These are phyloP conservation scores for Chytriomyces sp. DNA, from an alignment of 192 early-diverging fungal genomes.

Conservation along the genomic window DNA sequence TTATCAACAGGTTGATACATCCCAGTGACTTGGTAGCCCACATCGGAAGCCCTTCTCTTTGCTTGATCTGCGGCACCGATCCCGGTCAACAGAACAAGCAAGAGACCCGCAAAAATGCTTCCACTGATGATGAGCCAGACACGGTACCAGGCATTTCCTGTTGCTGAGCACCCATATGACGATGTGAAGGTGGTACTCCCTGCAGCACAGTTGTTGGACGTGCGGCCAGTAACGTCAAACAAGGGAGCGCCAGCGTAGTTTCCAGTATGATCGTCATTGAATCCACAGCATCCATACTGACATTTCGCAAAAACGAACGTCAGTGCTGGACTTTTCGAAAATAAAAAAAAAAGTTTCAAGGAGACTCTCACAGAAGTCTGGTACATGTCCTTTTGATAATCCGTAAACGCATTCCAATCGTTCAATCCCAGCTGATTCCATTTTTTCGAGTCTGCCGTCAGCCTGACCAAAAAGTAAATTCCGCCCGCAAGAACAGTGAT, in stretches of 20 bases:
- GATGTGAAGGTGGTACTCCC: background rate
- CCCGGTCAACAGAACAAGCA: slow-evolving; percentile 12
- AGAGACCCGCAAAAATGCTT: slow-evolving; percentile 4
- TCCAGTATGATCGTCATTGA: background rate
- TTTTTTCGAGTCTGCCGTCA: background rate
- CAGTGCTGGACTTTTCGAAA: too few species aligned
- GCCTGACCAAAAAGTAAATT: slow-evolving; percentile 16
- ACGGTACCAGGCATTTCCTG: slow-evolving; percentile 22
- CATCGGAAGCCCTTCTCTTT: slow-evolving; percentile 1
- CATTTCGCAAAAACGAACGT: background rate
- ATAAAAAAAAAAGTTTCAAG: background rate
- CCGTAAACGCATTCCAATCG: background rate
- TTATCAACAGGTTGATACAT: background rate
- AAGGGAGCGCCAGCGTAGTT: slow-evolving; percentile 11
- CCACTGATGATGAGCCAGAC: slow-evolving; percentile 3
- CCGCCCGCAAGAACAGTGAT: slow-evolving; percentile 1
- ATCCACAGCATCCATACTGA: slow-evolving; percentile 26
- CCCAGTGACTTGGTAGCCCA: slow-evolving; percentile 23
- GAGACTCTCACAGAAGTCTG: slow-evolving; percentile 10
- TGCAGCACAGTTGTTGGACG: background rate
- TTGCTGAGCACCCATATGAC: background rate
- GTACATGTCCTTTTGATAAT: slow-evolving; percentile 23
- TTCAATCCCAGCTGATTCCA: background rate
- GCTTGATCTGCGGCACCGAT: slow-evolving; percentile 25
- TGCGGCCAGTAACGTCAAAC: slow-evolving; percentile 3